Base-by-base conservation (phyloP, 2,329 filamentous ascomycete species). In the Nemania sp. region DNA sequence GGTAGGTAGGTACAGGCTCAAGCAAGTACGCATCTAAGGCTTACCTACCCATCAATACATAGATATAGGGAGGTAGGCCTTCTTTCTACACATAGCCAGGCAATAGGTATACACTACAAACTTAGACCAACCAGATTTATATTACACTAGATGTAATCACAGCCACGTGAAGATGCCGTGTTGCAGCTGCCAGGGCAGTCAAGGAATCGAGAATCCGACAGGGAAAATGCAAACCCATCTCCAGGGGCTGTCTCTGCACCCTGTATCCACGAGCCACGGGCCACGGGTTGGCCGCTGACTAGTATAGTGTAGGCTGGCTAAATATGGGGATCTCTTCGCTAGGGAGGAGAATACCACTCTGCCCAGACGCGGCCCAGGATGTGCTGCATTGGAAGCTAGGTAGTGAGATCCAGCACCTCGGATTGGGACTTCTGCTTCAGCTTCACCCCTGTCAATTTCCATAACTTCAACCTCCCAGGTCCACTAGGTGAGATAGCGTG, bases 81-180 rank as follows among this genome's bases (percentile, higher is more conserved):
- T 29, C 7, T 29, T 29, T n/a, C n/a, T n/a, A n/a, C n/a, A n/a
- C n/a, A n/a, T n/a, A n/a, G n/a, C n/a, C n/a, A n/a, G n/a, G n/a
- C n/a, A n/a, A n/a, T n/a, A n/a, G n/a, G n/a, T 29, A 29, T 29
- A 29, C 7, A 29, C 25, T 29, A 29, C n/a, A n/a, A n/a, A n/a
- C n/a, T n/a, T n/a, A n/a, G n/a, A n/a, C n/a, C n/a, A n/a, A n/a
- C n/a, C n/a, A n/a, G n/a, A n/a, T n/a, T 29, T 29, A 29, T 29
- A 29, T 29, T 29, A 29, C 25, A 29, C 25, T 29, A 29, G n/a
- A n/a, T n/a, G 46, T 34, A 37, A 35, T 20, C 35, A 58, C 35
- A 61, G 63, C 63, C 63, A 65, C 63, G 63, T 65, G 63, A 65
- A 62, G 51, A 60, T 59, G 60, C 63, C 63, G 60, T 65, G 63